These are phyloP conservation scores for Fusarium pseudonygamai DNA, from an alignment of 2,329 filamentous ascomycete genomes.

Conservation along the genomic window DNA sequence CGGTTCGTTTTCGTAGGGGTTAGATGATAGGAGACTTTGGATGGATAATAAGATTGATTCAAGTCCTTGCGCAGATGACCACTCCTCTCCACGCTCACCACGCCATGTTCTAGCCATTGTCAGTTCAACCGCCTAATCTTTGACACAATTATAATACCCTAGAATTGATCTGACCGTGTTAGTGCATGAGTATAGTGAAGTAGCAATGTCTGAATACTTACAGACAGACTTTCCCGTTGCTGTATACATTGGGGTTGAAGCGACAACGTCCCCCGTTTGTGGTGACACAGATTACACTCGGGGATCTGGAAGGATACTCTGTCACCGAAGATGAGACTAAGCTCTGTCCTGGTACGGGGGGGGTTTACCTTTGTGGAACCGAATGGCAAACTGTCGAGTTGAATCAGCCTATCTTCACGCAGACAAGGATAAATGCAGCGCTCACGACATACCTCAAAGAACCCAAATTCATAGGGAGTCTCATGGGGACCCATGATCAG, in stretches of 20 bases:
- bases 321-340: conserved; percentile 18
- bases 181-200: neutral
- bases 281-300: conserved; percentile 73
- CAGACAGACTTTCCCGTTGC: conserved; percentile 90
- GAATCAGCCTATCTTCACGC: neutral
- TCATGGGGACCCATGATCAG: conserved; percentile 93
- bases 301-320: conserved; percentile 84
- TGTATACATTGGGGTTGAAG: conserved; percentile 98
- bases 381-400: conserved; percentile 72
- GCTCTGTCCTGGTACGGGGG: conserved; percentile 6
- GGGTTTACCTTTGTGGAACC: conserved; percentile 74
- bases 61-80: conserved; percentile 94
- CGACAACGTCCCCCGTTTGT: conserved; percentile 89
- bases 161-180: conserved; percentile 77
- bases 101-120: conserved; percentile 82
- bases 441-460: conserved; percentile 78
- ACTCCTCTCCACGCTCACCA: conserved; percentile 89
- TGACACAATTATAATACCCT: conserved; percentile 64
- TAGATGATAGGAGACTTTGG: conserved; percentile 92
- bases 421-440: neutral
- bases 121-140: conserved; percentile 1
- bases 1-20: conserved; percentile 96
- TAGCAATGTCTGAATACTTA: conserved; percentile 58
- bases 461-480: conserved; percentile 96
- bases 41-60: conserved; percentile 96